Percentiles rank a stretch among this genome's conserved stretches.
Conservation (phyloP, 2,329 filamentous ascomycete genomes). For the Fusarium sp. region DNA sequence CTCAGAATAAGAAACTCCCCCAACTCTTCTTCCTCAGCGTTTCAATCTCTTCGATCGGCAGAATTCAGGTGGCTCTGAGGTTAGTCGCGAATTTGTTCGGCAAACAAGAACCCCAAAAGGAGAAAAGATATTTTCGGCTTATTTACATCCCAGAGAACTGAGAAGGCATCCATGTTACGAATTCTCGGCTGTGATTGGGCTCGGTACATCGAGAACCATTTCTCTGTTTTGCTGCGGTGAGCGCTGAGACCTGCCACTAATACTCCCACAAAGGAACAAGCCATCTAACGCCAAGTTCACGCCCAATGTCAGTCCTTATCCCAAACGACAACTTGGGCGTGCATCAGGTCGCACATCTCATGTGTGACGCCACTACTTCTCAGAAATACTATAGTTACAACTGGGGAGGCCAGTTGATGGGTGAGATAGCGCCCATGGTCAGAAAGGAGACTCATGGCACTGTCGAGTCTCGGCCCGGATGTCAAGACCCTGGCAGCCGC, state of each 20-base stretch:
- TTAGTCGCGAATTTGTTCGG: background rate
- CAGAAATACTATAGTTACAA: conserved; percentile 5
- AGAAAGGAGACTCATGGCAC: conserved; percentile 12
- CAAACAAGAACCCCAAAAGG: background rate
- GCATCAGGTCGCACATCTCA: conserved; percentile 35
- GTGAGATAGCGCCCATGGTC: background rate
- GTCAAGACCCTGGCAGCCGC: too few relatives aligned
- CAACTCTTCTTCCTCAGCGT: too few relatives aligned
- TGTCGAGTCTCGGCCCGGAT: conserved; percentile 51
- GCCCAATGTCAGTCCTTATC: rapidly evolving
- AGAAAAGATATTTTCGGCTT: background rate
- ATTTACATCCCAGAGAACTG: background rate
- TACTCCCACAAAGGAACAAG: background rate
- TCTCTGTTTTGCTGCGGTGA: background rate
- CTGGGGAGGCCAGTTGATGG: conserved; percentile 36
- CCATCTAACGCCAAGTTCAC: background rate
- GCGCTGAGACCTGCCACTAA: too few relatives aligned
- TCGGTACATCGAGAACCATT: too few relatives aligned
- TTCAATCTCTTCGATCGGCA: too few relatives aligned
- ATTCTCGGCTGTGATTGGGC: rapidly evolving
- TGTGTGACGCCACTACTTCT: background rate
- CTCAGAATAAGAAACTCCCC: background rate
- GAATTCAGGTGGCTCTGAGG: too few relatives aligned
- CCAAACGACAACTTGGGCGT: conserved; percentile 13
- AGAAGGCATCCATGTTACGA: background rate